Evolutionary conservation across 208 protist genomes (phyloP), one percentile per base, ranked within the genome.

Genomic region (Angomonas desouzai): DNA sequence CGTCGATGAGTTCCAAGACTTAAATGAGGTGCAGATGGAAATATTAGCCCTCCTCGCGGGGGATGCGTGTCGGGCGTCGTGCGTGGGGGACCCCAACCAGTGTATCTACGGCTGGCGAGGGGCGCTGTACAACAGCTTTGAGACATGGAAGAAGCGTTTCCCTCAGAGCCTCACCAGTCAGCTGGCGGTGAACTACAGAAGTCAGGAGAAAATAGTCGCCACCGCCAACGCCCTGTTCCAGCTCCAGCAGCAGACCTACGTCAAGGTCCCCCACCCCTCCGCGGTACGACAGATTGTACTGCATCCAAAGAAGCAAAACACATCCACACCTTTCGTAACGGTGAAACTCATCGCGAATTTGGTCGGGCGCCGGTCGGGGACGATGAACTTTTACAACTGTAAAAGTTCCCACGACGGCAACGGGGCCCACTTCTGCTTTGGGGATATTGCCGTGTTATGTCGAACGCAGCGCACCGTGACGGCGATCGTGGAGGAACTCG

Each of bases 71-170:
- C 86, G 83, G 10, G 89, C 92, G 55, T 92, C 89, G 23, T 96
- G 89, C 43, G 87, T 96, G 3, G 89, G 89, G 0, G 86, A 96
- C 64, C 89, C 89, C 0, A 87, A 93, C 57, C 89, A 96, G 67
- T 91, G 86, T 74, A 96, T 96, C 72, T 96, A 96, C 76, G 72
- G 72, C 27, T 96, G 83, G 83, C 73, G 89, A n/a, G 89, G 89
- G 16, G 89, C 89, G 32, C 68, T 89, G 55, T 72, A 78, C 9
- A 64, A 85, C 27, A 76, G 79, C 13, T 92, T 96, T 64, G 64
- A 55, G 3, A 66, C 65, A 3, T 96, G 89, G 87, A 79, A 79
- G 45, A 64, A 68, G 18, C 86, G 89, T 16, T 96, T 96, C 58
- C 89, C 84, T 6, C 72, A 82, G 25, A 79, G 81, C 0, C 38